Percentiles rank a stretch among this genome's conserved stretches.
These are phyloP conservation scores for Trematosphaeria pertusa DNA, from an alignment of 2,329 filamentous ascomycete species.

Conservation along the genomic window DNA sequence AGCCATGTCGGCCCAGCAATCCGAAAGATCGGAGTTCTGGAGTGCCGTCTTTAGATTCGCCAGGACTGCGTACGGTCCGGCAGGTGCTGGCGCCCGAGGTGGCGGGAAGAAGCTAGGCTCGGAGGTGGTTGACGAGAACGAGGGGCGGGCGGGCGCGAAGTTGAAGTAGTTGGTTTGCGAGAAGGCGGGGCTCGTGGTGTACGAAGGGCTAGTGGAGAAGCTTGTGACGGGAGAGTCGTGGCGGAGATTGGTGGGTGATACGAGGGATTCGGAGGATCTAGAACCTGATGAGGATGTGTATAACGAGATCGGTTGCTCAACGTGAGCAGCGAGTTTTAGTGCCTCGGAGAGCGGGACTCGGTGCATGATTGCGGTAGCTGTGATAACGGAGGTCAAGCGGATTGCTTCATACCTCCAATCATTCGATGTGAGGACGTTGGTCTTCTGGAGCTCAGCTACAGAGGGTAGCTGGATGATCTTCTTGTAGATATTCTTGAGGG, in stretches of 20 bases:
- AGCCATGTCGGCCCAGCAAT: constrained; percentile 46
- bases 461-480: constrained; percentile 31
- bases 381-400: constrained; percentile 40
- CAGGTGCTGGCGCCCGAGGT: constrained; percentile 7
- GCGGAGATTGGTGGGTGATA: constrained; percentile 22
- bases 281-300: constrained; percentile 18
- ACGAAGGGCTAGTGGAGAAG: constrained; percentile 21
- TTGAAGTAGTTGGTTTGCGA: constrained; percentile 11
- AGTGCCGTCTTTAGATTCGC: constrained; percentile 30
- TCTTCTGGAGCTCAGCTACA: constrained; percentile 15
- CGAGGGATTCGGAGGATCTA: constrained; percentile 19
- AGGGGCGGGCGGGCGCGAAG: constrained; percentile 11
- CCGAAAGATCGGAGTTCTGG: constrained; percentile 38
- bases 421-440: constrained; percentile 16
- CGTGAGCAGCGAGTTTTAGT: constrained; percentile 19
- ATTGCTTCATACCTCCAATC: constrained; percentile 47
- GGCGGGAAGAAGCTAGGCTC: constrained; percentile 10
- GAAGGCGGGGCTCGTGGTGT: constrained; percentile 17
- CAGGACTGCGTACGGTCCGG: constrained; percentile 24
- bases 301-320: not conserved
- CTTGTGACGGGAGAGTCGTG: constrained; percentile 29
- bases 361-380: constrained; percentile 40
- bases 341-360: constrained; percentile 36
- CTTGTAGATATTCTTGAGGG: constrained; percentile 25
- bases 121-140: constrained; percentile 17